Percentiles rank a stretch among this genome's conserved stretches.
Conservation (phyloP, 2,329 filamentous ascomycete species). For the Fusarium sp. region DNA sequence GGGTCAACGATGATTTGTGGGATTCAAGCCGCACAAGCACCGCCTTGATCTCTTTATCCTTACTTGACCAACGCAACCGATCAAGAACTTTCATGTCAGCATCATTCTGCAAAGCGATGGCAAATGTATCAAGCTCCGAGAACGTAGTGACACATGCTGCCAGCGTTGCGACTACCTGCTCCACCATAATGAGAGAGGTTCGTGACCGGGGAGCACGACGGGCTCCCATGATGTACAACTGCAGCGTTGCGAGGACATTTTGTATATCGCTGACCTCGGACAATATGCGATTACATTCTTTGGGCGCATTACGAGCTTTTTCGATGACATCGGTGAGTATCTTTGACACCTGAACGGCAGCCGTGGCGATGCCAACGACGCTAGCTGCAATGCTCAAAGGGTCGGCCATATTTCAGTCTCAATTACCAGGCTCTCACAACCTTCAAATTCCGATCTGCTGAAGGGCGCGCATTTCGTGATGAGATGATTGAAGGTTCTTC, state of each 20-base stretch:
- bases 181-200: constrained; percentile 22
- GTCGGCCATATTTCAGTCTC: constrained; percentile 10
- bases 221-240: neutral
- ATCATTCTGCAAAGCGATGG: neutral
- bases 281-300: neutral
- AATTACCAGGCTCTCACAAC: neutral
- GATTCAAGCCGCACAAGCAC: constrained; percentile 12
- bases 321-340: constrained; percentile 14
- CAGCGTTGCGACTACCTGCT: constrained; percentile 17
- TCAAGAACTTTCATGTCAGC: neutral
- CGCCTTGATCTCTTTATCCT: constrained; percentile 11
- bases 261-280: neutral
- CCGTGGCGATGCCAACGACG: constrained; percentile 13
- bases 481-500: neutral
- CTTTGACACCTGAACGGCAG: constrained; percentile 8
- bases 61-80: constrained; percentile 1
- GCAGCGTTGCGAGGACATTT: neutral
- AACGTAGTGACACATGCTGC: constrained; percentile 19
- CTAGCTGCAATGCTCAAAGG: constrained; percentile 21
- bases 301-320: constrained; percentile 11
- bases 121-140: neutral
- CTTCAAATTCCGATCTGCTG: neutral
- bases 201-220: neutral
- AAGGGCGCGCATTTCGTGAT: neutral
- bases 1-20: constrained; percentile 15